phyloP scores from a whole-genome alignment of 2,329 filamentous ascomycete species.

The Fusarium pseudoanthophilum region DNA sequence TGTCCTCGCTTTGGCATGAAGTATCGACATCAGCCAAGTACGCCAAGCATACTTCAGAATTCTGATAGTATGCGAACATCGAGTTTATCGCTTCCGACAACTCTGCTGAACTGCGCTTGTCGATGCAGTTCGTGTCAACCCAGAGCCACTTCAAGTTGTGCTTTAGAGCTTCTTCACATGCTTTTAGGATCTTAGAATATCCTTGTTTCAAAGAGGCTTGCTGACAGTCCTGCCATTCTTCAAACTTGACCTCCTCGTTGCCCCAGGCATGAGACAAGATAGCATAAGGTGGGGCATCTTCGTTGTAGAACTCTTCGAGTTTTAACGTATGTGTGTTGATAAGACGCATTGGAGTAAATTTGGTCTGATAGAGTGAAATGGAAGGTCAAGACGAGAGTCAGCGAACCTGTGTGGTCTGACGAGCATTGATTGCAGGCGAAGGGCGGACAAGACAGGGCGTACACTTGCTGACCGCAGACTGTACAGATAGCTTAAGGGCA shows the following conservation, averaged over 20 bases:
- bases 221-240: neutral
- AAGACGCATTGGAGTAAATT: neutral
- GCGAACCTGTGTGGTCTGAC: too few relatives aligned
- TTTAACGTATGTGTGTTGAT: neutral
- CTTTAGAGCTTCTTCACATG: rapidly evolving
- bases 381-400: too few relatives aligned
- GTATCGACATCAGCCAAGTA: neutral
- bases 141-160: neutral
- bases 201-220: rapidly evolving
- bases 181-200: rapidly evolving
- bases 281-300: neutral
- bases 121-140: slow-evolving; percentile 6
- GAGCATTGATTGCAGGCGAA: too few relatives aligned
- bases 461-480: too few relatives aligned
- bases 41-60: rapidly evolving
- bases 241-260: neutral
- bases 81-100: neutral
- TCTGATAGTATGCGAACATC: slow-evolving; percentile 1
- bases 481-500: too few relatives aligned
- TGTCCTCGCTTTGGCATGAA: too few relatives aligned
- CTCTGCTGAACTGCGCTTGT: neutral
- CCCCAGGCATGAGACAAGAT: neutral
- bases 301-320: neutral
- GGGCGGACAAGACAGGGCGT: too few relatives aligned
- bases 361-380: too few relatives aligned